Percentiles rank a stretch among this genome's conserved stretches.
Evolutionary conservation across 2,329 filamentous ascomycete species (phyloP).

Genomic region (Diaporthe citriasiana): DNA sequence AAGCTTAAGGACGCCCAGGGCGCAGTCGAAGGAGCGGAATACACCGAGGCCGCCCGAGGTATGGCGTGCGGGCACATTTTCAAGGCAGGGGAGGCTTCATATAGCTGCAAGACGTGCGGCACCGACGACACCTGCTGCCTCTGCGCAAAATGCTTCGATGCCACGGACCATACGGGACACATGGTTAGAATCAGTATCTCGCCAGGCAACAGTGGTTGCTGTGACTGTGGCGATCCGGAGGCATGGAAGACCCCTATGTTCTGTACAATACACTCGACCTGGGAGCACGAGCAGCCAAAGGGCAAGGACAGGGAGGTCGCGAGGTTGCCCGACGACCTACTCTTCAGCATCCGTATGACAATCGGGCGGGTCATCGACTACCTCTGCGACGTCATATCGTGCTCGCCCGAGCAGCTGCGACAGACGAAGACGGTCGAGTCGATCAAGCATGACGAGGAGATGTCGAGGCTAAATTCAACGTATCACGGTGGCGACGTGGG

Average conservation of each 20-base stretch:
- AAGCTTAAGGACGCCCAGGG: conserved; percentile 91
- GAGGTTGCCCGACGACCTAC: conserved; percentile 79
- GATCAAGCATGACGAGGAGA: conserved; percentile 84
- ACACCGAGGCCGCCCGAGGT: conserved; percentile 90
- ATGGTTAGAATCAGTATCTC: conserved; percentile 91
- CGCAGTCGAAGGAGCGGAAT: conserved; percentile 93
- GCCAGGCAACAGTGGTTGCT: conserved; percentile 93
- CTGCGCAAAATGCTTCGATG: conserved; percentile 94
- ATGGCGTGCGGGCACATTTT: conserved; percentile 98
- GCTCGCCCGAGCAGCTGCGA: conserved; percentile 94
- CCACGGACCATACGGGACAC: conserved; percentile 94
- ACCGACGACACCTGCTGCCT: conserved; percentile 96
- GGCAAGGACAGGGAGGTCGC: conserved; percentile 72
- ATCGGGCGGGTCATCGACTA: conserved; percentile 91
- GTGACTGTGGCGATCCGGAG: conserved; percentile 96
- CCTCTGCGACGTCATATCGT: conserved; percentile 97
- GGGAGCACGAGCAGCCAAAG: conserved; percentile 63
- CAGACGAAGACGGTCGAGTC: conserved; percentile 86
- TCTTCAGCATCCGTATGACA: conserved; percentile 85
- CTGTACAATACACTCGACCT: conserved; percentile 92
- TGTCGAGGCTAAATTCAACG: conserved; percentile 80
- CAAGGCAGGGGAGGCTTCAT: conserved; percentile 92
- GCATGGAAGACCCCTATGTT: conserved; percentile 91
- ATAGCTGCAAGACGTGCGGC: conserved; percentile 93
- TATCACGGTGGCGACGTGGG: conserved; percentile 80